Evolutionary conservation across 1,284 basidiomycete species (phyloP), one percentile per base, ranked within the genome.

Genomic region (Ustilago nuda): DNA sequence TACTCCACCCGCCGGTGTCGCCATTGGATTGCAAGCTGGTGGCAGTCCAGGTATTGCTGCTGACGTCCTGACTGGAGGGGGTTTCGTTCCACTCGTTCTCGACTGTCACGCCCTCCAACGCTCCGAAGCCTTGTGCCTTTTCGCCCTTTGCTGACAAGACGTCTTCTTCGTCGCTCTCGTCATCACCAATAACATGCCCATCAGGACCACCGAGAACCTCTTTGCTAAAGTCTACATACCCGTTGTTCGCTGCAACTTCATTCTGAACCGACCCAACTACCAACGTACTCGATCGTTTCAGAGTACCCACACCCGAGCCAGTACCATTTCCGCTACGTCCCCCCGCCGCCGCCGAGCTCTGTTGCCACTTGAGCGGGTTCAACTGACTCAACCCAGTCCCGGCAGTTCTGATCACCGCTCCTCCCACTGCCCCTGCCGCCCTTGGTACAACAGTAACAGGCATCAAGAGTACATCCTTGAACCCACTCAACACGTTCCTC

Each of bases 361-460:
- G 50, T 48, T 82, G 82, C 79, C 81, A 82, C 23, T 62, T 63
- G 56, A 78, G 65, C n/a, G 79, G 78, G 39, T 82, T 81, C 45
- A 82, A 59, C 41, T 76, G 68, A 17, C 66, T 79, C 17, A 79
- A 32, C 0, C 81, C 77, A 3, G 66, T 74, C 1, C 79, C 81
- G 2, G 81, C 79, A 7, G 81, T 82, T 0, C 76, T 52, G 8
- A 80, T 76, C n/a, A 78, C 73, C 0, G 80, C 82, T 8, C 77
- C 74, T 4, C 78, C 77, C 13, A 94, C 92, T 41, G 87, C 88
- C 0, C 86, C 87, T 43, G 92, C 91, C 6, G 94, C 93, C 9
- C 93, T 91, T 0, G 96, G 96, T 1, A 98, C 95, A 78, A 98
- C 97, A 1, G 94, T 97, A 19, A 98, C 96, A 0, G 96, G 96